A percentile compares a stretch with the other conserved stretches of the same genome.
These are phyloP conservation scores for Oxytropis ochrocephala DNA, from an alignment of 306 rosid genomes.

Conservation along the genomic window DNA sequence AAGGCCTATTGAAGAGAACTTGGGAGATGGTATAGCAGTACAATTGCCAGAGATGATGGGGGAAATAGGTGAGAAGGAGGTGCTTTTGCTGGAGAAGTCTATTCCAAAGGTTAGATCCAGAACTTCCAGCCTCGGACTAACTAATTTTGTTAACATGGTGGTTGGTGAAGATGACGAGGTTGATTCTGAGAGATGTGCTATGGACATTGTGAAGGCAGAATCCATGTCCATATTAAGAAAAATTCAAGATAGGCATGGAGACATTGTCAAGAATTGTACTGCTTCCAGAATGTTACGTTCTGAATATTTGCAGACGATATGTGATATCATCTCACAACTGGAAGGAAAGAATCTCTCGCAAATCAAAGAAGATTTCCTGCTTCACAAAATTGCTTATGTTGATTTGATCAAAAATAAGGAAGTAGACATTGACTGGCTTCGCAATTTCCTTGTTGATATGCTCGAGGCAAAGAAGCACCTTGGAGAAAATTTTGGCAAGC, in stretches of 20 bases:
- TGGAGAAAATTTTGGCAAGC: neutral
- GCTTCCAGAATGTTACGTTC: neutral
- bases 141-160: neutral
- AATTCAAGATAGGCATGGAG: neutral
- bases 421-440: slow-evolving; percentile 4
- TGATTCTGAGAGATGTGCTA: neutral
- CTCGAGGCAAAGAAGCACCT: neutral
- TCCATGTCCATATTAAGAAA: neutral
- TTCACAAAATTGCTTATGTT: neutral
- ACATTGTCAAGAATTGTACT: neutral
- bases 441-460: neutral
- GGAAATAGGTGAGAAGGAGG: neutral
- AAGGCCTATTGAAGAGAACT: too few relatives aligned
- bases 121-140: neutral
- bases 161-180: neutral
- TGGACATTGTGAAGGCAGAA: neutral
- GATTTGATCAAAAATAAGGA: neutral
- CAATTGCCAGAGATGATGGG: neutral
- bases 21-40: too few relatives aligned
- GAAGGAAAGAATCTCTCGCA: neutral
- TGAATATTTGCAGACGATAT: neutral
- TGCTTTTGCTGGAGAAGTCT: neutral
- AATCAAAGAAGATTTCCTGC: neutral
- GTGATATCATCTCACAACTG: neutral
- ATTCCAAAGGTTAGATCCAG: neutral